Base-by-base conservation (phyloP, 192 early-diverging fungal genomes). In the Tieghemiomyces parasiticus region DNA sequence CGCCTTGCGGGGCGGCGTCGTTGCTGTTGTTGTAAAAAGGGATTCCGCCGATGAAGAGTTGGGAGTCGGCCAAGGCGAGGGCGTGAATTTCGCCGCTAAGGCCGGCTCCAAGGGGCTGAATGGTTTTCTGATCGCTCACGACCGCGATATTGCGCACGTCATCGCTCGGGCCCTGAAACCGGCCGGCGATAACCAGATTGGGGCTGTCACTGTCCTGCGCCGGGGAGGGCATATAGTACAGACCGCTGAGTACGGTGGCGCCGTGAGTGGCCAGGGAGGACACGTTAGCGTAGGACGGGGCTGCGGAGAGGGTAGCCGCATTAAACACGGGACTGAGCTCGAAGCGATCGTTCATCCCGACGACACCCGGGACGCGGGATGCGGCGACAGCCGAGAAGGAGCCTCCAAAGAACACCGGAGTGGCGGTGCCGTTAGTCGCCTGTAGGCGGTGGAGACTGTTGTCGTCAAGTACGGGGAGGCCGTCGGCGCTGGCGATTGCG, bases 41-140 rank as follows among this genome's bases (percentile, higher is more conserved):
- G 20, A 61, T 61, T 25, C 83, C 79, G 46, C 80, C 80, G 32
- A 82, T 70, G 55, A 77, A 78, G 38, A 85, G 69, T 38, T 72
- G 45, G 58, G 80, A 69, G 32, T 79, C 65, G 25, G 70, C 67
- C 9, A 77, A 68, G 38, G 67, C 67, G 35, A 86, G 60, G 9
- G 67, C 54, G 61, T 67, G 69, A 19, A 86, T 69, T 38, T 75
- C 66, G 30, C 78, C 82, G 48, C 67, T 45, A 22, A 78, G 47
- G 20, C 55, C 62, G 26, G 54, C 60, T 3, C 71, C 35, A 10
- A 83, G 55, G 20, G 53, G 66, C n/a, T 44, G 46, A 74, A 75
- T 77, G 46, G 60, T 66, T n/a, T n/a, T n/a, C 42, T 70, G 66
- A 47, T 77, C 54, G 8, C 67, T 45, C 12, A 65, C 29, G 24